Conservation (phyloP, 306 rosid genomes). For the Rosa persica region DNA sequence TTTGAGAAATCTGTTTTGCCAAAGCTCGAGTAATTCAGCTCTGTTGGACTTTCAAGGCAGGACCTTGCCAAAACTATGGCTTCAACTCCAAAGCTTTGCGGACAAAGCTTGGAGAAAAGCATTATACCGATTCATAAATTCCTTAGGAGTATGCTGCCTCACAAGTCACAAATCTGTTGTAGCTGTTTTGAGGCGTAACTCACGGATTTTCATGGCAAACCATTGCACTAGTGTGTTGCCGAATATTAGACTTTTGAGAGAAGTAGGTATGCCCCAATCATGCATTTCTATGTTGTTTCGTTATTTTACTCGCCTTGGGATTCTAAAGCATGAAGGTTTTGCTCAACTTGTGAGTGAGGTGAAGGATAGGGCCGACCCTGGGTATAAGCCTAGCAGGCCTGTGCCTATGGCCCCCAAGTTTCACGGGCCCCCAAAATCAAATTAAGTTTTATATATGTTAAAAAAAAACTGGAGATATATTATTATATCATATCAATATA, state of each 20-base stretch:
- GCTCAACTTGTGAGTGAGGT: constrained; percentile 3
- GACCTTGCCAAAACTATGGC: too few relatives aligned
- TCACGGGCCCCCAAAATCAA: too few relatives aligned
- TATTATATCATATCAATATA: too few relatives aligned
- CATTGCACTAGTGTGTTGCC: not conserved
- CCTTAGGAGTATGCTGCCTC: constrained; percentile 23
- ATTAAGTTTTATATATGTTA: too few relatives aligned
- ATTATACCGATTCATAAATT: constrained; percentile 25
- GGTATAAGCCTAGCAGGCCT: too few relatives aligned
- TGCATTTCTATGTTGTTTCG: not conserved
- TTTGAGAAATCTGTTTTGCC: too few relatives aligned
- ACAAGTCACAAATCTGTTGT: constrained; percentile 11
- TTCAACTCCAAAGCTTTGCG: too few relatives aligned
- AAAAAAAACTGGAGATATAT: too few relatives aligned
- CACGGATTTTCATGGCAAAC: not conserved
- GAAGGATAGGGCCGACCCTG: too few relatives aligned
- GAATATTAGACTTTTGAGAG: constrained; percentile 30
- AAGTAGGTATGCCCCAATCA: constrained; percentile 11
- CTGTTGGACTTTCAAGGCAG: too few relatives aligned
- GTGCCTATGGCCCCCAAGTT: too few relatives aligned
- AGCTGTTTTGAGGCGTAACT: not conserved
- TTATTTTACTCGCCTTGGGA: not conserved
- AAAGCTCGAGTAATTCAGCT: too few relatives aligned
- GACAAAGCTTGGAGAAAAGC: constrained; percentile 30
- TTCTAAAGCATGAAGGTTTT: not conserved